Conservation (phyloP, 495 filamentous ascomycete species). For the Penicillium herquei region DNA sequence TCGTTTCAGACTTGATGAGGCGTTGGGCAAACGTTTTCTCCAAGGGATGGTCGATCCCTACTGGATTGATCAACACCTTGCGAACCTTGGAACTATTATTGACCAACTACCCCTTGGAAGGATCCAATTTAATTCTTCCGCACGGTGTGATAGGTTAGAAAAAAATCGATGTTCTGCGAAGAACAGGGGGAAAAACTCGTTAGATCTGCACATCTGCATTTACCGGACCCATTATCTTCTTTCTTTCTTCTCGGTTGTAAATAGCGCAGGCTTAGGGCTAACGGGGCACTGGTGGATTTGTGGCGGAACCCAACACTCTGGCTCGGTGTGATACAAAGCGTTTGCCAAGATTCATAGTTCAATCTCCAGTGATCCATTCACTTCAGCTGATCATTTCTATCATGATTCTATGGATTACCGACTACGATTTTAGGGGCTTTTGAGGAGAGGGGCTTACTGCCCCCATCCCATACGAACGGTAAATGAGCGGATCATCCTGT, state of each 20-base stretch:
- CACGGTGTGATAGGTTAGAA: slow-evolving; percentile 13
- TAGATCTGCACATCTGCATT: neutral
- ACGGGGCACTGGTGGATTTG: neutral
- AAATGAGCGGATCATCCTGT: slow-evolving; percentile 10
- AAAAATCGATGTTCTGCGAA: neutral
- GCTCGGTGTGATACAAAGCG: neutral
- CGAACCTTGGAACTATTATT: slow-evolving; percentile 8
- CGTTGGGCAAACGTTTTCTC: neutral
- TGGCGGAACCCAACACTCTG: neutral
- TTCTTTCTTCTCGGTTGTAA: neutral
- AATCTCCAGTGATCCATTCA: too few species aligned
- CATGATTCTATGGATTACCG: neutral
- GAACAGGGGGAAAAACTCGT: neutral
- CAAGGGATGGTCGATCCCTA: slow-evolving; percentile 15
- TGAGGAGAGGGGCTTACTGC: neutral
- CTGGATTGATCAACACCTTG: slow-evolving; percentile 6
- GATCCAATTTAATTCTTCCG: neutral
- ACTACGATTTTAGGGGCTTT: neutral
- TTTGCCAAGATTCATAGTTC: neutral
- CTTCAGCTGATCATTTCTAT: too few species aligned
- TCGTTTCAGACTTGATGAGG: slow-evolving; percentile 24
- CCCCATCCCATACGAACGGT: slow-evolving; percentile 1
- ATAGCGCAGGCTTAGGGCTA: slow-evolving; percentile 1
- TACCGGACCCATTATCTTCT: neutral
- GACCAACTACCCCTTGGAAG: slow-evolving; percentile 11